Evolutionary conservation across 2,329 filamentous ascomycete genomes (phyloP).

Genomic region (Elsinoe perseae): DNA sequence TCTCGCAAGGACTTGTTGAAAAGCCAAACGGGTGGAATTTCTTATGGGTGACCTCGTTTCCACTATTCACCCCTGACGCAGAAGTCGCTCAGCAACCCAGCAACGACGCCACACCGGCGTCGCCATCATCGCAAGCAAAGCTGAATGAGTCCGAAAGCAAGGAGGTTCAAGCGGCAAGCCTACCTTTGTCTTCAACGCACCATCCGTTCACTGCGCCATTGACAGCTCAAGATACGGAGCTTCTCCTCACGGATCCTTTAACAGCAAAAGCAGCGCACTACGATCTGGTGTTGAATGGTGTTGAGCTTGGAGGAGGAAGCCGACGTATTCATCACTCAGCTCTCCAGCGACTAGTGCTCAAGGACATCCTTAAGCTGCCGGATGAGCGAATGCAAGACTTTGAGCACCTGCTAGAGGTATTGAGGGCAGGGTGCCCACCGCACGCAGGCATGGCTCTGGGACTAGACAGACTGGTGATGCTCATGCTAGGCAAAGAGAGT

Average conservation of each 20-base stretch:
- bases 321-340: conserved; percentile 79
- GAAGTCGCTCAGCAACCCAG: conserved; percentile 69
- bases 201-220: conserved; percentile 93
- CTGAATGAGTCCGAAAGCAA: background rate
- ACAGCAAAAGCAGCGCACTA: conserved; percentile 78
- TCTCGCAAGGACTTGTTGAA: conserved; percentile 52
- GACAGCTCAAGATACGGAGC: conserved; percentile 56
- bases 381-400: conserved; percentile 70
- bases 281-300: conserved; percentile 89
- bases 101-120: conserved; percentile 54
- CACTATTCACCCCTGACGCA: conserved; percentile 71
- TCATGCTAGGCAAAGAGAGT: conserved; percentile 67
- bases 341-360: conserved; percentile 78
- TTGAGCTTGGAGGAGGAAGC: conserved; percentile 89
- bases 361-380: conserved; percentile 72
- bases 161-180: background rate
- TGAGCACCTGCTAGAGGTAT: conserved; percentile 71
- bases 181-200: conserved; percentile 67
- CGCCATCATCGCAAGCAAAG: background rate
- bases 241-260: conserved; percentile 65
- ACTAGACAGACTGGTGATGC: conserved; percentile 76
- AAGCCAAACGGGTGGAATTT: conserved; percentile 53
- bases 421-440: conserved; percentile 81
- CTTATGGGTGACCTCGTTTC: conserved; percentile 84
- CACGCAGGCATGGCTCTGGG: conserved; percentile 91